Evolutionary conservation across 306 rosid species (phyloP), one percentile per base, ranked within the genome.

Genomic region (Rosa multiflora): DNA sequence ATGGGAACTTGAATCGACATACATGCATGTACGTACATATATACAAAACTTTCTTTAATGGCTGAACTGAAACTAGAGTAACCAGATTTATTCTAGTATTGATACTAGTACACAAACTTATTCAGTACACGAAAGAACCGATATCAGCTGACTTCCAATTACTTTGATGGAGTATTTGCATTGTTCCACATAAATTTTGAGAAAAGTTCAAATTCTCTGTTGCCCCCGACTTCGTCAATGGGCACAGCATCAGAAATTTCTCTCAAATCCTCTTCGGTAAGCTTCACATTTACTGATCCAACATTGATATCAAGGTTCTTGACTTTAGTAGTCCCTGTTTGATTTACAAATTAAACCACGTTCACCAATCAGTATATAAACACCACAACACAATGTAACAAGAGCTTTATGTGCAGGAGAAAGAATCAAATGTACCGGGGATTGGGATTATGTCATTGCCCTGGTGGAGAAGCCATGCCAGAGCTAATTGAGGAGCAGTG

Each of bases 381-480:
- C 10, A 18, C 1, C 61, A 53, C 4, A 53, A 53, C 10, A 51
- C 70, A 64, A 32, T 32, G 49, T 46, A 8, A 8, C 13, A 8
- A 46, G 49, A 46, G 49, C 49, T 5, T 46, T 8, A 11, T 46
- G 6, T 46, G 13, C 11, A 46, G 10, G 49, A 46, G 8, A 40
- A 46, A 46, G 49, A 46, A 8, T 10, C 12, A 11, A 46, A 40
- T 40, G 44, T 87, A 92, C 93, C 97, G 29, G 97, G 97, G 66
- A 92, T 88, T 44, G 94, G 91, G 82, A 92, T 35, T 80, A 90
- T 83, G 68, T 90, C 86, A 49, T 82, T 86, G 67, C 88, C 91
- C 82, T 86, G 97, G 73, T 87, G 89, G 35, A 92, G 86, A 83
- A 90, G 88, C 94, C 94, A 90, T 15, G 97, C 89, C 59, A 92